phyloP scores from a whole-genome alignment of 2,329 filamentous ascomycete species.

The Acrocalymma vagum region DNA sequence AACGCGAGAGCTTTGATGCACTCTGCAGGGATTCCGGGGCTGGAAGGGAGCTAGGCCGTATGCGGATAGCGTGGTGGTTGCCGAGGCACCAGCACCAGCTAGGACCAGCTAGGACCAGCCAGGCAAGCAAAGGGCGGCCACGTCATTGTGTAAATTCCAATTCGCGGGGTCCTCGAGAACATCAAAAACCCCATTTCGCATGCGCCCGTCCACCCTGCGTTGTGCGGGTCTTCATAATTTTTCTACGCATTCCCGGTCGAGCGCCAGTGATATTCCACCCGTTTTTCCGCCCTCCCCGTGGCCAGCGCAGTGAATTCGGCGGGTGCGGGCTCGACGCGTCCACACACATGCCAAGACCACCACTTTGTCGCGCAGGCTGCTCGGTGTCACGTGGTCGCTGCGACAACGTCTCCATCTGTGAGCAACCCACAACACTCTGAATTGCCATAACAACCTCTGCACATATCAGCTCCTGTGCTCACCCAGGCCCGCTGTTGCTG shows the following conservation, averaged over 20 bases:
- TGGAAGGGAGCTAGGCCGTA: slow-evolving; percentile 12
- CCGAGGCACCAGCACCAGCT: too few species aligned
- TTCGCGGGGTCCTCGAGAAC: not conserved
- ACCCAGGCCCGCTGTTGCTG: slow-evolving; percentile 23
- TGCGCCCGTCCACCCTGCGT: slow-evolving; percentile 6
- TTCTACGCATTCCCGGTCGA: not conserved
- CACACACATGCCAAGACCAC: slow-evolving; percentile 4
- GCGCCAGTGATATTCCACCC: slow-evolving; percentile 1
- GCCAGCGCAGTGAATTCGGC: slow-evolving; percentile 1
- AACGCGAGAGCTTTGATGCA: slow-evolving; percentile 12
- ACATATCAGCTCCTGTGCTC: slow-evolving; percentile 12
- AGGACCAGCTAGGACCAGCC: too few species aligned
- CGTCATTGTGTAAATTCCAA: not conserved
- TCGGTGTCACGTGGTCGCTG: slow-evolving; percentile 23
- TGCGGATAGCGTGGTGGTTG: too few species aligned
- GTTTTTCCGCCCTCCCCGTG: slow-evolving; percentile 1
- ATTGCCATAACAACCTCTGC: slow-evolving; percentile 24
- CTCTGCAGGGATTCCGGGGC: slow-evolving; percentile 13
- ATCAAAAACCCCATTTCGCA: not conserved
- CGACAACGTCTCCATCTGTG: slow-evolving; percentile 12
- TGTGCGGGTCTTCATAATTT: slow-evolving; percentile 5
- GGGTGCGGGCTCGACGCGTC: slow-evolving; percentile 15
- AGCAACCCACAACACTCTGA: slow-evolving; percentile 20
- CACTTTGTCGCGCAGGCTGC: slow-evolving; percentile 7
- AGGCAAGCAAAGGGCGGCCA: too few species aligned